These are phyloP conservation scores for Pythium periplocum DNA, from an alignment of 352 stramenopile species.

Conservation along the genomic window DNA sequence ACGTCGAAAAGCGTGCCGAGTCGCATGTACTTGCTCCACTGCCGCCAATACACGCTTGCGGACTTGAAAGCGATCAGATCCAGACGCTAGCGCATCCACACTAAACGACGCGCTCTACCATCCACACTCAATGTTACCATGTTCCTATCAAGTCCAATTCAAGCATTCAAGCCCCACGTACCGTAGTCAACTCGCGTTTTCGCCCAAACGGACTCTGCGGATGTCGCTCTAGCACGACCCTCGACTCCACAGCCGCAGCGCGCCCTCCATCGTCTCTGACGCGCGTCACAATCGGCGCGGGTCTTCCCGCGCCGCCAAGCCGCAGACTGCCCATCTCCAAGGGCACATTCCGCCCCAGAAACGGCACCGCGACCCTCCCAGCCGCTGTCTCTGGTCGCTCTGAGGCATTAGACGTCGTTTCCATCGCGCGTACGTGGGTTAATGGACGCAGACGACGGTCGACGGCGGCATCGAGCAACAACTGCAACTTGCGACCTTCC, in stretches of 20 bases:
- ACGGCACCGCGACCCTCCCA: slow-evolving; percentile 1
- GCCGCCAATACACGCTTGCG: slow-evolving; percentile 3
- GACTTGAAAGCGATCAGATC: slow-evolving; percentile 7
- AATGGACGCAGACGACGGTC: too few relatives aligned
- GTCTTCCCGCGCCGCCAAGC: slow-evolving; percentile 39
- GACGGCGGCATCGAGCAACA: too few relatives aligned
- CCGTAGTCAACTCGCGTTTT: slow-evolving; percentile 31
- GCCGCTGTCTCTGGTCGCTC: not conserved
- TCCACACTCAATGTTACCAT: too few relatives aligned
- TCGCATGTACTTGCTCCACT: slow-evolving; percentile 17
- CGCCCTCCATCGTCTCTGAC: not conserved
- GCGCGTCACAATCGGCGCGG: slow-evolving; percentile 19
- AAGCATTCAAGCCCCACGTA: slow-evolving; percentile 4
- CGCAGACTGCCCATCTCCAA: slow-evolving; percentile 44
- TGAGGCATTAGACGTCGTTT: slow-evolving; percentile 5
- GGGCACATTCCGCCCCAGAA: slow-evolving; percentile 30
- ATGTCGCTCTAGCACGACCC: slow-evolving; percentile 16
- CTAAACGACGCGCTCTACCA: slow-evolving; percentile 4
- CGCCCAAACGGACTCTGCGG: slow-evolving; percentile 36
- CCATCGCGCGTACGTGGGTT: not conserved
- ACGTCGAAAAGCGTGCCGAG: slow-evolving; percentile 14
- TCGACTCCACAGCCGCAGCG: not conserved
- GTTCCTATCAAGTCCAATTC: too few relatives aligned
- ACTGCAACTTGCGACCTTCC: too few relatives aligned
- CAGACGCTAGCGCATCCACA: not conserved